phyloP scores from a whole-genome alignment of 2,329 filamentous ascomycete species.

The Karstenula rhodostoma region DNA sequence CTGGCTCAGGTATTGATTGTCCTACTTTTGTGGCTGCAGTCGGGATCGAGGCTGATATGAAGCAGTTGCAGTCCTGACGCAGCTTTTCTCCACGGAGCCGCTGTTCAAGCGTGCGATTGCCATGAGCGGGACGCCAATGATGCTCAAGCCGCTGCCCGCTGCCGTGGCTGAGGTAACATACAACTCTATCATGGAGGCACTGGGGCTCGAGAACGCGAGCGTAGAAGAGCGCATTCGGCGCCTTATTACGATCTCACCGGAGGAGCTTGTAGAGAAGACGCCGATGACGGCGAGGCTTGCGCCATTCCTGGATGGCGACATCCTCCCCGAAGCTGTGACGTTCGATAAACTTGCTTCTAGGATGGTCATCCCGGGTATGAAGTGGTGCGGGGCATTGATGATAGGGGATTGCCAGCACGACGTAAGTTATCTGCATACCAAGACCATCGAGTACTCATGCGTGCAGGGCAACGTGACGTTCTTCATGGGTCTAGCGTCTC shows the following conservation, averaged over 20 bases:
- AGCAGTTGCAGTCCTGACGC: conserved; percentile 26
- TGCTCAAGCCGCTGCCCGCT: conserved; percentile 49
- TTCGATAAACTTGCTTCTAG: conserved; percentile 19
- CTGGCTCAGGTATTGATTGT: conserved; percentile 52
- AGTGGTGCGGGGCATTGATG: conserved; percentile 55
- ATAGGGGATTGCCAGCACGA: conserved; percentile 58
- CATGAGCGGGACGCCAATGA: conserved; percentile 44
- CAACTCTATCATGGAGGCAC: conserved; percentile 43
- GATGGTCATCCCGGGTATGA: conserved; percentile 38
- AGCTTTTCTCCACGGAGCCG: conserved; percentile 28
- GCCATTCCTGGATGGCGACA: conserved; percentile 54
- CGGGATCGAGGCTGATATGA: conserved; percentile 9
- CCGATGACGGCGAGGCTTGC: conserved; percentile 45
- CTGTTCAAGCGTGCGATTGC: conserved; percentile 33
- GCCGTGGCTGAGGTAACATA: conserved; percentile 53
- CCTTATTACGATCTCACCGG: conserved; percentile 47
- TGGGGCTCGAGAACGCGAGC: conserved; percentile 47
- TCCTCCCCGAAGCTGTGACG: conserved; percentile 38
- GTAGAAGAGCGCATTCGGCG: conserved; percentile 49
- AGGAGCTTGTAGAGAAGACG: conserved; percentile 50
- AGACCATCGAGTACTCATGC: neutral
- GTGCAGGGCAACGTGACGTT: conserved; percentile 27
- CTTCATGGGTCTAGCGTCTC: conserved; percentile 28
- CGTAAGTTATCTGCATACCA: too few species aligned
- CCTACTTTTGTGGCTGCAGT: neutral